A percentile compares a stretch with the other conserved stretches of the same genome.
These are phyloP conservation scores for Raffaelea albimanens DNA, from an alignment of 2,329 filamentous ascomycete genomes.

Conservation along the genomic window DNA sequence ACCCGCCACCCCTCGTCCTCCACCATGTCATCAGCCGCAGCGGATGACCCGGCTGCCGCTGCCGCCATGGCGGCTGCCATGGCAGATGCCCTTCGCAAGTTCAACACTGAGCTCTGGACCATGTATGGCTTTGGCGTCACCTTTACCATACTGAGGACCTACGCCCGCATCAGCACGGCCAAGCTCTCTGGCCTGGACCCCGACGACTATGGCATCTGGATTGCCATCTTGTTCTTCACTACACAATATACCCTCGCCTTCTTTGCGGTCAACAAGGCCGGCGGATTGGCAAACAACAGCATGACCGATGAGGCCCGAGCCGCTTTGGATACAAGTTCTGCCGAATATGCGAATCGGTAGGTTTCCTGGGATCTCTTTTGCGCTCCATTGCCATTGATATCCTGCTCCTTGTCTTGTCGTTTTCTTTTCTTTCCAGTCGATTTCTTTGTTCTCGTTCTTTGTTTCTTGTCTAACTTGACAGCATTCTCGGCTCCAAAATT, in stretches of 20 bases:
- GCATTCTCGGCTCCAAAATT: slow-evolving; percentile 41
- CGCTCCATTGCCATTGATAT: too few relatives aligned
- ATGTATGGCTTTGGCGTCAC: slow-evolving; percentile 23
- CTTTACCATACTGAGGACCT: slow-evolving; percentile 25
- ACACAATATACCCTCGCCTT: slow-evolving; percentile 38
- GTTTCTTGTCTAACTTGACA: slow-evolving; percentile 4
- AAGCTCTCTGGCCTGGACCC: slow-evolving; percentile 21
- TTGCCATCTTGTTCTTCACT: slow-evolving; percentile 37
- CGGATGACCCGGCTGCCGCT: slow-evolving; percentile 8
- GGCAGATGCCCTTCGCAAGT: slow-evolving; percentile 16
- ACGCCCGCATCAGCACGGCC: slow-evolving; percentile 22
- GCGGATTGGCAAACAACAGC: slow-evolving; percentile 42
- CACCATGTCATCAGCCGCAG: not conserved
- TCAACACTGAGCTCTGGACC: slow-evolving; percentile 26
- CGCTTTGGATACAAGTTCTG: slow-evolving; percentile 28
- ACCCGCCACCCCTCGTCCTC: too few relatives aligned
- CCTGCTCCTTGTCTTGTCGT: too few relatives aligned
- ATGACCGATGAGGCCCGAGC: slow-evolving; percentile 41
- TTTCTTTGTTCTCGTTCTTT: not conserved
- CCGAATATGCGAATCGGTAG: slow-evolving; percentile 26
- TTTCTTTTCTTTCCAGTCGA: too few relatives aligned
- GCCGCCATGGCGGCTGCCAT: slow-evolving; percentile 16
- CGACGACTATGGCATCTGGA: slow-evolving; percentile 26
- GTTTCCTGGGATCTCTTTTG: too few relatives aligned
- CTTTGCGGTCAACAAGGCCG: slow-evolving; percentile 34